Evolutionary conservation across 768 basidiomycete genomes (phyloP).

Genomic region (Epithele typhae): DNA sequence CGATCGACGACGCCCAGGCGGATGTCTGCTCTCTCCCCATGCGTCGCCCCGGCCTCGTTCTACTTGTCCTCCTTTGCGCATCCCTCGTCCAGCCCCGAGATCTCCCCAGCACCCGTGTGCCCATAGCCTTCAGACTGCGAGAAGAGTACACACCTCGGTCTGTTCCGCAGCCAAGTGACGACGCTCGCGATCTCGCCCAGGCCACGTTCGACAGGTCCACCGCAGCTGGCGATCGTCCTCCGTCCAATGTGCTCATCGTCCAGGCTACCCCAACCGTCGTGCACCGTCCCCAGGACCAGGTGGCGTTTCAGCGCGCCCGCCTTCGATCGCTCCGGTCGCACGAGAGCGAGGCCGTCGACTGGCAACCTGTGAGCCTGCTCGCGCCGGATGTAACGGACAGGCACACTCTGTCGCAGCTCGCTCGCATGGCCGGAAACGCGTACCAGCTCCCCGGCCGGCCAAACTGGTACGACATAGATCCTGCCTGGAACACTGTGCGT

Average conservation of each 20-base stretch:
- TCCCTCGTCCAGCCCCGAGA: background rate
- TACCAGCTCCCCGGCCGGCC: constrained; percentile 68
- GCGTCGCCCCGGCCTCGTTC: too few species aligned
- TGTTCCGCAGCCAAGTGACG: background rate
- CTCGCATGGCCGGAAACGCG: constrained; percentile 85
- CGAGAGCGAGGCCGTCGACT: constrained; percentile 53
- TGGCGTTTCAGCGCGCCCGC: constrained; percentile 49
- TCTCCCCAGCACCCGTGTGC: too few species aligned
- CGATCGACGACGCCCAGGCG: background rate
- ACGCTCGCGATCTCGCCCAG: constrained; percentile 2
- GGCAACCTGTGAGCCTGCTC: constrained; percentile 62
- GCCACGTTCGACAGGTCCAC: constrained; percentile 2
- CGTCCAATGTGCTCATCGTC: constrained; percentile 24
- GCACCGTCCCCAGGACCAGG: constrained; percentile 52
- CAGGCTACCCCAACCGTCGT: constrained; percentile 52
- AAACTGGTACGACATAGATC: constrained; percentile 81
- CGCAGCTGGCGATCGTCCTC: background rate
- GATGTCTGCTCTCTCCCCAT: background rate
- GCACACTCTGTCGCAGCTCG: constrained; percentile 78
- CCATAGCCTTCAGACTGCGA: constrained; percentile 11
- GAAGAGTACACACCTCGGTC: constrained; percentile 6
- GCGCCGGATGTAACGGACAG: constrained; percentile 78
- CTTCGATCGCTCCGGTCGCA: constrained; percentile 42
- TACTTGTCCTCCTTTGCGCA: too few species aligned
- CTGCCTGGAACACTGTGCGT: constrained; percentile 58